Conservation (phyloP, 2,329 filamentous ascomycete species). For the Clonostachys chloroleuca region DNA sequence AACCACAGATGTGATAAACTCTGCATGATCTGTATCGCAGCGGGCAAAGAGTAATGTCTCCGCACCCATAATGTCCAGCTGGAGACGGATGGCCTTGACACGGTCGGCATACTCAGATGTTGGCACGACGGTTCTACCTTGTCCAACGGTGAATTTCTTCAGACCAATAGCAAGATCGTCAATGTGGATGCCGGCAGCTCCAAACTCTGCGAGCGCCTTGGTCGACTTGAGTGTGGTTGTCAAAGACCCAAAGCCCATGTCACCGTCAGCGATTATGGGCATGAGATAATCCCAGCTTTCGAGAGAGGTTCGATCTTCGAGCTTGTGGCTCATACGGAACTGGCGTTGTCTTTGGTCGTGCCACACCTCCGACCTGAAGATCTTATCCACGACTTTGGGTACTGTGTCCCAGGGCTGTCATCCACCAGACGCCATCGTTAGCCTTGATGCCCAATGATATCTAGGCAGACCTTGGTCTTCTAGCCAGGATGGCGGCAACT, state of each 20-base stretch:
- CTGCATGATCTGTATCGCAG: conserved; percentile 27
- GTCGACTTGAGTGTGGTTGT: conserved; percentile 32
- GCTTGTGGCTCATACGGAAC: conserved; percentile 21
- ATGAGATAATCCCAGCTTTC: conserved; percentile 31
- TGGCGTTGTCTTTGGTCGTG: conserved; percentile 32
- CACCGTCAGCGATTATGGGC: conserved; percentile 32
- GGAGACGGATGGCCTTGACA: conserved; percentile 25
- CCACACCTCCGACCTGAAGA: conserved; percentile 30
- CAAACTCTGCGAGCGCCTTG: conserved; percentile 29
- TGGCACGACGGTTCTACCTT: conserved; percentile 31
- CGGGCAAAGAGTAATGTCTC: conserved; percentile 29
- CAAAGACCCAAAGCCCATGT: conserved; percentile 34
- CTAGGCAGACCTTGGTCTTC: too few relatives aligned
- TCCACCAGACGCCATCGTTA: too few relatives aligned
- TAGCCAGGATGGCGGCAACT: too few relatives aligned
- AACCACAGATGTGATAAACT: conserved; percentile 28
- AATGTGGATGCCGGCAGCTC: conserved; percentile 34
- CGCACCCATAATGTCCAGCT: conserved; percentile 32
- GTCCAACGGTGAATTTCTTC: conserved; percentile 35
- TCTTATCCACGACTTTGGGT: conserved; percentile 29
- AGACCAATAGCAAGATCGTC: conserved; percentile 35
- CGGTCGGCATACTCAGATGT: conserved; percentile 29
- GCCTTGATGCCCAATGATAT: too few relatives aligned
- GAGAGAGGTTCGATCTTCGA: conserved; percentile 18
- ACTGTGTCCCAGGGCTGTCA: conserved; percentile 33